Evolutionary conservation across 1,139 yeast species (phyloP).

Genomic region (Kluyveromyces sp.): DNA sequence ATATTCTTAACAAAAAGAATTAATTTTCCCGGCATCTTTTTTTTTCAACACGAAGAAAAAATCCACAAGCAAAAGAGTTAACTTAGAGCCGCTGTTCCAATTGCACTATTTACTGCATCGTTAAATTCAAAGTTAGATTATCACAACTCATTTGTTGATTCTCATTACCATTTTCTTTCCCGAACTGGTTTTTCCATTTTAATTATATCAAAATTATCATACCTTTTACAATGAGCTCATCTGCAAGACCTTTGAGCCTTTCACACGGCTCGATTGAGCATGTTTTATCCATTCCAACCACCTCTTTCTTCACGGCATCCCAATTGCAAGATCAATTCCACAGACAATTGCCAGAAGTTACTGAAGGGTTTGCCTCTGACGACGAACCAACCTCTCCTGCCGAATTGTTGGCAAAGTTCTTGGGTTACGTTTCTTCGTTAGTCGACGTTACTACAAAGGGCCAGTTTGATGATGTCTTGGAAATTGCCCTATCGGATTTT

Average conservation of each 20-base stretch:
- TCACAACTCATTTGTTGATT: no score
- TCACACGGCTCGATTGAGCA: slow-evolving; percentile 85
- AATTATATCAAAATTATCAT: not conserved
- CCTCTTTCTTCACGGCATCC: slow-evolving; percentile 68
- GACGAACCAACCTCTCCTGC: slow-evolving; percentile 85
- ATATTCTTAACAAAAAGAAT: no score
- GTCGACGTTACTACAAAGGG: slow-evolving; percentile 44
- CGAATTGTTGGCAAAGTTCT: slow-evolving; percentile 76
- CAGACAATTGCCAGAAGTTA: slow-evolving; percentile 68
- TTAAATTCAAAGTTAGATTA: no score
- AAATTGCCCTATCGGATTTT: slow-evolving; percentile 69
- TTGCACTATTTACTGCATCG: no score
- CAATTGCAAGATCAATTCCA: slow-evolving; percentile 83
- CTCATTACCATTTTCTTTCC: not conserved
- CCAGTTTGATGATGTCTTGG: slow-evolving; percentile 59
- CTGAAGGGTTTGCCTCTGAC: slow-evolving; percentile 80
- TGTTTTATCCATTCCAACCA: slow-evolving; percentile 78
- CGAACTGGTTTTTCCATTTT: not conserved
- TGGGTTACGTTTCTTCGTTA: slow-evolving; percentile 67
- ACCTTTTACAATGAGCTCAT: slow-evolving; percentile 25
- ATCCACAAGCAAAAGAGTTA: no score
- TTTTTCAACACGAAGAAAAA: no score
- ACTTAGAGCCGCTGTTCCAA: no score
- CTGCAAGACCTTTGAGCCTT: slow-evolving; percentile 71
- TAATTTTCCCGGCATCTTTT: no score